Evolutionary conservation across 2,329 filamentous ascomycete species (phyloP).

Genomic region (Sporothrix mexicana): DNA sequence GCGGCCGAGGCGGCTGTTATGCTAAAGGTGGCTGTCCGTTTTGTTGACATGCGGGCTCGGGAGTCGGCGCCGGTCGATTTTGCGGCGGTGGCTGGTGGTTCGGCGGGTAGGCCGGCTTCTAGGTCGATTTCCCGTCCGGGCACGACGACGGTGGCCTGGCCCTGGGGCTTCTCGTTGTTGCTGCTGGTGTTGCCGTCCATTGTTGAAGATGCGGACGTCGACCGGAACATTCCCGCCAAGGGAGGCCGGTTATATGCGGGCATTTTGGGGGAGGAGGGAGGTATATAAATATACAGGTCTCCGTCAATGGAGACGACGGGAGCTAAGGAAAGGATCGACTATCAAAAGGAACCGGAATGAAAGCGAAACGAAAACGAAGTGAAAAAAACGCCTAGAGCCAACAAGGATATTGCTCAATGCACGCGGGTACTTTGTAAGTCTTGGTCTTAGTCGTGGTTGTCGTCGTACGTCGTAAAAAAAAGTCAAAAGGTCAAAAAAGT

Average conservation of each 20-base stretch:
- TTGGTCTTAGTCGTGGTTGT: slow-evolving; percentile 9
- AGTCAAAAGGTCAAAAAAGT: neutral
- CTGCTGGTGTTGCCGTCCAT: slow-evolving; percentile 13
- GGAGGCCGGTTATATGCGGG: neutral
- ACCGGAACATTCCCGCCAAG: neutral
- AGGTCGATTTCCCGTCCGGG: slow-evolving; percentile 23
- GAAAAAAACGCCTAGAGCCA: neutral
- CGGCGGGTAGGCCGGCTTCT: slow-evolving; percentile 1
- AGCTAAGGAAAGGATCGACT: neutral
- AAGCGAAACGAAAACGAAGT: neutral
- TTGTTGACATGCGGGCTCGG: neutral
- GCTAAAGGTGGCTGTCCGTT: slow-evolving; percentile 8
- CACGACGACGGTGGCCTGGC: neutral
- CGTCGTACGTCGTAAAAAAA: neutral
- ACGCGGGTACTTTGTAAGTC: neutral
- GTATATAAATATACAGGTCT: no score
- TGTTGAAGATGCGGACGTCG: neutral
- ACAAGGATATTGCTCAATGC: slow-evolving; percentile 9
- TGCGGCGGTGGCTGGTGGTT: neutral
- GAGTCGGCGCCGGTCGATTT: neutral
- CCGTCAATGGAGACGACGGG: neutral
- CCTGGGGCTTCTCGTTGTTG: slow-evolving; percentile 22
- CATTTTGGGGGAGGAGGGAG: neutral
- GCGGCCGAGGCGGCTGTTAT: slow-evolving; percentile 15
- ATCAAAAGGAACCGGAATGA: neutral